A percentile compares a stretch with the other conserved stretches of the same genome.
Evolutionary conservation across 2,329 filamentous ascomycete species (phyloP).

Genomic region (Colletotrichum godetiae): DNA sequence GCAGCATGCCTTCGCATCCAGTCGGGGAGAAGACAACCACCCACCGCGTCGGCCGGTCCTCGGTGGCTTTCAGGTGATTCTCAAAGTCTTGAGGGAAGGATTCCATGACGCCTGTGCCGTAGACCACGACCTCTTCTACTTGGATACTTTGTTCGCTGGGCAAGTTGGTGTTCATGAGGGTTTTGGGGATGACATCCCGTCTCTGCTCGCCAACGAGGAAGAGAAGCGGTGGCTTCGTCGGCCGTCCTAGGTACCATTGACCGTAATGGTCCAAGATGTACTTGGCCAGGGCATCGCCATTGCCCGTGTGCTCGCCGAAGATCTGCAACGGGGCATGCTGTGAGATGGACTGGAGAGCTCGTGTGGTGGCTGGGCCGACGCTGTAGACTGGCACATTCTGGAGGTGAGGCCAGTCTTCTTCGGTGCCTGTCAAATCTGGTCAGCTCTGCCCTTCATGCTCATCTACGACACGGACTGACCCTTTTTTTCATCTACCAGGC

Average conservation of each 20-base stretch:
- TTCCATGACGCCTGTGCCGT: conserved; percentile 85
- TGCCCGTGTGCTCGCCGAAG: conserved; percentile 85
- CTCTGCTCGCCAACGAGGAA: conserved; percentile 93
- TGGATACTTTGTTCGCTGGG: conserved; percentile 63
- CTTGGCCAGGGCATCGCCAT: conserved; percentile 80
- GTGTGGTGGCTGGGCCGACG: conserved; percentile 83
- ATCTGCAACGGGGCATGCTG: conserved; percentile 68
- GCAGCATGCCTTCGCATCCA: conserved; percentile 71
- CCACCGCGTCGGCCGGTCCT: conserved; percentile 65
- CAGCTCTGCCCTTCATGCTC: conserved; percentile 38
- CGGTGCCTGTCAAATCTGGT: conserved; percentile 32
- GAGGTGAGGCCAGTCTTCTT: conserved; percentile 61
- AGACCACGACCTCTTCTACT: conserved; percentile 86
- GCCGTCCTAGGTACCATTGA: conserved; percentile 56
- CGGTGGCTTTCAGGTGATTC: conserved; percentile 58
- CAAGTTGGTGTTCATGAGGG: conserved; percentile 71
- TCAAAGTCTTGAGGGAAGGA: conserved; percentile 79
- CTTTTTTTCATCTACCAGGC: conserved; percentile 67
- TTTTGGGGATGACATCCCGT: conserved; percentile 89
- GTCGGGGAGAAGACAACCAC: conserved; percentile 80
- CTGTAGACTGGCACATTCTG: conserved; percentile 75
- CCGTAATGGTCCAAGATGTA: conserved; percentile 85
- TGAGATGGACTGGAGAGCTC: conserved; percentile 71
- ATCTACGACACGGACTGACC: conserved; percentile 48
- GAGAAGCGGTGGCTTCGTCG: conserved; percentile 72